These are phyloP conservation scores for Microdochium nivale DNA, from an alignment of 2,329 filamentous ascomycete genomes.

Conservation along the genomic window DNA sequence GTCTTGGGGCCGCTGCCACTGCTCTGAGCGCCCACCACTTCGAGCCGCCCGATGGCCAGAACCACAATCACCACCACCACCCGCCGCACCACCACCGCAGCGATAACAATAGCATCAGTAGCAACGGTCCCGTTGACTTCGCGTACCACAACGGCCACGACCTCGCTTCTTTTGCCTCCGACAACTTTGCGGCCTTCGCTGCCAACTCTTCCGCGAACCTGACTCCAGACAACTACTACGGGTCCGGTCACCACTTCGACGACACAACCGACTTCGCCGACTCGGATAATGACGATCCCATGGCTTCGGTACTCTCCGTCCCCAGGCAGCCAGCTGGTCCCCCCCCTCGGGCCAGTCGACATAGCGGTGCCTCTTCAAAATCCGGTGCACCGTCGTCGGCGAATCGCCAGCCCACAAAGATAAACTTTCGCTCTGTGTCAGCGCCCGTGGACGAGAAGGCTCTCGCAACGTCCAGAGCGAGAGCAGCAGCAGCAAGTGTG, in stretches of 20 bases:
- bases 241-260: slow-evolving; percentile 31
- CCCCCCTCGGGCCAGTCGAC: slow-evolving; percentile 38
- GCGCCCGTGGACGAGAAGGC: slow-evolving; percentile 42
- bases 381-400: slow-evolving; percentile 31
- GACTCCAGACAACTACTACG: slow-evolving; percentile 49
- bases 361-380: slow-evolving; percentile 40
- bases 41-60: slow-evolving; percentile 18
- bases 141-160: slow-evolving; percentile 8
- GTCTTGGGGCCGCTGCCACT: slow-evolving; percentile 19
- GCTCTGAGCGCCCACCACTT: slow-evolving; percentile 21
- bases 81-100: slow-evolving; percentile 12
- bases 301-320: slow-evolving; percentile 28
- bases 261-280: slow-evolving; percentile 11
- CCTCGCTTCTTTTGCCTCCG: slow-evolving; percentile 25
- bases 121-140: neutral
- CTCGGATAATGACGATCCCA: slow-evolving; percentile 20
- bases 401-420: slow-evolving; percentile 29
- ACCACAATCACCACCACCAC: slow-evolving; percentile 15
- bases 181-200: slow-evolving; percentile 26
- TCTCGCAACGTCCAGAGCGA: slow-evolving; percentile 16
- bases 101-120: slow-evolving; percentile 1
- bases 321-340: slow-evolving; percentile 32
- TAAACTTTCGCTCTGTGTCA: slow-evolving; percentile 44
- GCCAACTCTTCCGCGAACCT: slow-evolving; percentile 31
- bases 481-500: slow-evolving; percentile 17